phyloP scores from a whole-genome alignment of 2,329 filamentous ascomycete species.

The Fusarium liriodendri region DNA sequence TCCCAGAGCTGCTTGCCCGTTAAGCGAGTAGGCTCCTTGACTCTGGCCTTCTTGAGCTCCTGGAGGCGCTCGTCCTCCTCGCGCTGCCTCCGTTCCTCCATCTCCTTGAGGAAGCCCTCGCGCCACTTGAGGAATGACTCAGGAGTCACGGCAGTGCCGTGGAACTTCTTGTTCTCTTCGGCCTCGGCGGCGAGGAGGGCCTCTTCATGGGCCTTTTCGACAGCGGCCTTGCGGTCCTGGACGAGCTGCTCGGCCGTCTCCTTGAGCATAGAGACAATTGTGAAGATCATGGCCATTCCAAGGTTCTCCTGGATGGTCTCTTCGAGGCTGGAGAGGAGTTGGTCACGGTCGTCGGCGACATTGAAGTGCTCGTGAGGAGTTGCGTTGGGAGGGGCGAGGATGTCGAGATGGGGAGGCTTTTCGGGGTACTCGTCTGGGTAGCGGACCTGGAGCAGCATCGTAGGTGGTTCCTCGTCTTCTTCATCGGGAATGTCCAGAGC shows the following conservation, averaged over 20 bases:
- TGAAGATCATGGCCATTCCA: constrained; percentile 98
- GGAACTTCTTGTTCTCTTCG: constrained; percentile 97
- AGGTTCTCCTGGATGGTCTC: constrained; percentile 90
- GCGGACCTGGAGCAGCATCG: constrained; percentile 83
- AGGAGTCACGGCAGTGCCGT: constrained; percentile 87
- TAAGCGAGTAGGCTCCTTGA: constrained; percentile 79
- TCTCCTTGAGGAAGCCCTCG: constrained; percentile 80
- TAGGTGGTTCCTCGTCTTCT: constrained; percentile 73
- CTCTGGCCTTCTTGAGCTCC: constrained; percentile 82
- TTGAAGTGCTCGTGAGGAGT: constrained; percentile 78
- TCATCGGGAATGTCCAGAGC: constrained; percentile 81
- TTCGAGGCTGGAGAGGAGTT: constrained; percentile 76
- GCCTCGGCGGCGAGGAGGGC: constrained; percentile 72
- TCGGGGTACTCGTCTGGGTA: constrained; percentile 95
- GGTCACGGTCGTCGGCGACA: constrained; percentile 81
- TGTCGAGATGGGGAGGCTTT: constrained; percentile 83
- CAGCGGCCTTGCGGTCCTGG: constrained; percentile 75
- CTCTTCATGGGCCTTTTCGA: constrained; percentile 68
- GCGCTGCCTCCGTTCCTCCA: constrained; percentile 76
- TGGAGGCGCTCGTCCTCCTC: constrained; percentile 83
- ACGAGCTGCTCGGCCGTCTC: constrained; percentile 91
- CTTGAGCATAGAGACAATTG: constrained; percentile 86
- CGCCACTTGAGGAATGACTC: constrained; percentile 90
- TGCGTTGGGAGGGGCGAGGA: constrained; percentile 78
- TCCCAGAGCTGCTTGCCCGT: constrained; percentile 85